Conservation (phyloP, 345 rosid genomes). For the Gossypium raimondii region DNA sequence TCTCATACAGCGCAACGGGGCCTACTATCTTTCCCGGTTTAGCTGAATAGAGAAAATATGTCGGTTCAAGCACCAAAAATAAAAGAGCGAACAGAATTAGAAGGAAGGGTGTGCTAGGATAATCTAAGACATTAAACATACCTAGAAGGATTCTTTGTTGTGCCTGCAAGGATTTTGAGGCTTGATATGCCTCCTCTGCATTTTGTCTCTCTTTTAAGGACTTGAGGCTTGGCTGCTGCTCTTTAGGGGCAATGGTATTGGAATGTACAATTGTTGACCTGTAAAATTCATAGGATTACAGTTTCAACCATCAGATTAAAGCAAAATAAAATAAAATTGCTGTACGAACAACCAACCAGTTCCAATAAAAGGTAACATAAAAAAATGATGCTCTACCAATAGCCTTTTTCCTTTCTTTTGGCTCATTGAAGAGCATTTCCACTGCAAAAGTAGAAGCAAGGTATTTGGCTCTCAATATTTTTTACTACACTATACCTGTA, state of each 20-base stretch:
- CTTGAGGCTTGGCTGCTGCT: slow-evolving; percentile 34
- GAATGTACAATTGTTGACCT: slow-evolving; percentile 89
- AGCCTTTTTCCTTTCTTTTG: background rate
- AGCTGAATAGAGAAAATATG: slow-evolving; percentile 35
- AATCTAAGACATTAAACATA: slow-evolving; percentile 20
- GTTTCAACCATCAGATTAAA: background rate
- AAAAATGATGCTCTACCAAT: background rate
- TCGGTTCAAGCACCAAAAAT: background rate
- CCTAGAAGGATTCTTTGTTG: slow-evolving; percentile 61
- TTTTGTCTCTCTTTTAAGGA: slow-evolving; percentile 33
- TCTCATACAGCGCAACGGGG: slow-evolving; percentile 56
- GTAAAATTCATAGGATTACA: slow-evolving; percentile 20
- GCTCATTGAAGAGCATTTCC: background rate
- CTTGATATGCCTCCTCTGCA: slow-evolving; percentile 30
- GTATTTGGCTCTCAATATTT: background rate
- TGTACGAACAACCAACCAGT: background rate
- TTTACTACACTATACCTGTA: background rate
- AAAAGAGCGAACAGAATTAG: background rate
- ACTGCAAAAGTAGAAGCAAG: background rate
- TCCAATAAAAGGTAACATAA: background rate
- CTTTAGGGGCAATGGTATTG: slow-evolving; percentile 38
- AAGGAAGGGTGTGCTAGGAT: background rate
- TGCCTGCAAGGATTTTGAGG: slow-evolving; percentile 42
- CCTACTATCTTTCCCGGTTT: slow-evolving; percentile 72
- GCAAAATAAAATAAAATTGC: background rate